Base-by-base conservation (phyloP, 768 basidiomycete species). In the Agaricus sinodeliciosus region DNA sequence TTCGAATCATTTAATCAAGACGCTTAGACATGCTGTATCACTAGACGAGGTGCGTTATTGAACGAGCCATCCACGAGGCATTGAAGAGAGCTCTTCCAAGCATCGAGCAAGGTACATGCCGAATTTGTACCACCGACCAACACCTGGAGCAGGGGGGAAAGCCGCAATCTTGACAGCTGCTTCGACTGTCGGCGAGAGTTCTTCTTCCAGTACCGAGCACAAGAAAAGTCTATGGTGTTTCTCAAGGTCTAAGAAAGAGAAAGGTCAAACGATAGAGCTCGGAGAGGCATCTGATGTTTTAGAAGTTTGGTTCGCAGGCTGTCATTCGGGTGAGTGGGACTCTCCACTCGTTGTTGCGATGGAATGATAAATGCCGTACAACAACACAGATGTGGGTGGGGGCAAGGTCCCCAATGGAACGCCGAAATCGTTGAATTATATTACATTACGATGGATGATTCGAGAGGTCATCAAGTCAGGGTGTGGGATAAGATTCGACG, bases 221-320 rank as follows among this genome's bases (percentile, higher is more conserved):
- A 31, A 31, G 31, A 31, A 1, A 8, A 31, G 31, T 11, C 31
- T 31, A 11, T 31, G 31, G 31, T 31, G 31, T 11, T 31, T 31
- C 11, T 8, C 31, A 31, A 31, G 11, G 31, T 7, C 31, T 1
- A 3, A 11, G 31, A 11, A 31, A 3, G 7, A 31, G 7, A 2
- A 7, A 31, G 31, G 0, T 7, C 8, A 31, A 8, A 1, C 8
- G 7, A 11, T 31, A 11, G 31, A 31, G 31, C 6, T 31, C 11
- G 31, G 31, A 31, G 34, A 54, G 3, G 45, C 41, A 18, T 59
- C 61, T 22, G 80, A 89, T 63, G 80, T 88, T 12, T 62, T 82
- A 11, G 89, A 92, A 62, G 87, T 90, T 2, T 92, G 87, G 87
- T 92, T 92, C 59, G 59, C 80, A 5, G 89, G 89, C 1, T 80